Base-by-base conservation (phyloP, 1,139 yeast genomes). In the Suhomyces panamericanus region DNA sequence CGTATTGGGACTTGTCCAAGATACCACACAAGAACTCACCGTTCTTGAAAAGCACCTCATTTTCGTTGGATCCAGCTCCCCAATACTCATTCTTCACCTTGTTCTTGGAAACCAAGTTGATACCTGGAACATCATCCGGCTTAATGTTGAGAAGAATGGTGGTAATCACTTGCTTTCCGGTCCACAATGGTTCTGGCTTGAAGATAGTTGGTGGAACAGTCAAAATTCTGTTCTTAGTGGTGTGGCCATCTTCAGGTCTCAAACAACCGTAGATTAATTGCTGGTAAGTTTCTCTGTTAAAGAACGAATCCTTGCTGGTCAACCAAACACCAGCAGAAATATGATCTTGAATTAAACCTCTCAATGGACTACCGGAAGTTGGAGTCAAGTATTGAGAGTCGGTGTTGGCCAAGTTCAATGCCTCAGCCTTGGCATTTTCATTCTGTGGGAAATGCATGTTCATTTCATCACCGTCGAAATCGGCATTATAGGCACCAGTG, bases 401-500 rank as follows among this genome's bases (percentile, higher is more conserved):
- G 10, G 99, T 93, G 64, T 93, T 90, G 39, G 99, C 99, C 63
- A 95, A 78, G 64, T 89, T 81, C 60, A 89, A 76, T 4, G 99
- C 99, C 72, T 95, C 99, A 26, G 99, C 95, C 60, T 93, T 85
- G 12, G 99, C 99, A 58, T 89, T 89, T 72, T 93, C 98, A 67
- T 88, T 91, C 72, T 95, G 99, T 27, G 99, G 99, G 77, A 95
- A 93, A 72, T 95, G 99, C 97, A 95, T 87, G 66, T 95, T 95
- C 99, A 95, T 95, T 75, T 95, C 99, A 70, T 95, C 99, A 75
- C 99, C 99, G 73, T 95, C 99, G 61, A 95, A 95, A 80, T 95
- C 99, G 35, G 99, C 99, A 67, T 93, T 95, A 70, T 90, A 90
- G 43, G 99, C 97, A 73, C 98, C 98, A 39, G 99, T 95, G 66